phyloP scores from a whole-genome alignment of 225 moss, liverwort and hornwort species.

The Straminergon stramineum region DNA sequence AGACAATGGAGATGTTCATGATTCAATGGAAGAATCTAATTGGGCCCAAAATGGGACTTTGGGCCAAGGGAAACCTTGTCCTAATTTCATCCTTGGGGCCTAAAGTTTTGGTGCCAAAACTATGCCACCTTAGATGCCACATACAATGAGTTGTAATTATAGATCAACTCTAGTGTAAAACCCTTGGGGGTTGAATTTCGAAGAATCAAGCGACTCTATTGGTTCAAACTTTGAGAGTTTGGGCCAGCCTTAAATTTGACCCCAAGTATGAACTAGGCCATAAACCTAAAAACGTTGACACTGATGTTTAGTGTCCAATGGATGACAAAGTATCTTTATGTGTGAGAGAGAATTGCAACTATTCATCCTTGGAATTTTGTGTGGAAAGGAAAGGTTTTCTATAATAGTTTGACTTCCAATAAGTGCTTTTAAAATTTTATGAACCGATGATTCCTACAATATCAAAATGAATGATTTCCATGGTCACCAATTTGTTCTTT shows the following conservation, averaged over 20 bases:
- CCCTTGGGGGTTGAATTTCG: rapidly evolving
- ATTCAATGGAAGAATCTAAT: rapidly evolving
- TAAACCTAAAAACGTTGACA: too few species aligned
- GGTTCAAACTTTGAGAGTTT: background rate
- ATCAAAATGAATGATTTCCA: too few species aligned
- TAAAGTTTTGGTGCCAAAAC: background rate
- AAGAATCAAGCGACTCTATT: rapidly evolving
- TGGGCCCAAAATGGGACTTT: rapidly evolving
- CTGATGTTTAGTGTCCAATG: too few species aligned
- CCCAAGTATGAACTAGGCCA: background rate
- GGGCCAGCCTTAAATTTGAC: rapidly evolving
- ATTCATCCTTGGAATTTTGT: too few species aligned
- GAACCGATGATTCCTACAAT: too few species aligned
- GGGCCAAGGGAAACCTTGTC: rapidly evolving
- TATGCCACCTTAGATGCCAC: rapidly evolving
- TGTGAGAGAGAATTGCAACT: too few species aligned
- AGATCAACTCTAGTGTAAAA: rapidly evolving
- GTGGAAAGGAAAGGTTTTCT: too few species aligned
- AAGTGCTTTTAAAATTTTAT: too few species aligned
- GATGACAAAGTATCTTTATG: too few species aligned
- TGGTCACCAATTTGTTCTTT: too few species aligned
- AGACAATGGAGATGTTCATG: background rate
- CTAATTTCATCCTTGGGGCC: rapidly evolving
- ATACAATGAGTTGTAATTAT: rapidly evolving
- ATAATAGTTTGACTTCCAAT: too few species aligned